Conservation (phyloP, 805 yeast species). For the Zygotorulaspora danielsina region DNA sequence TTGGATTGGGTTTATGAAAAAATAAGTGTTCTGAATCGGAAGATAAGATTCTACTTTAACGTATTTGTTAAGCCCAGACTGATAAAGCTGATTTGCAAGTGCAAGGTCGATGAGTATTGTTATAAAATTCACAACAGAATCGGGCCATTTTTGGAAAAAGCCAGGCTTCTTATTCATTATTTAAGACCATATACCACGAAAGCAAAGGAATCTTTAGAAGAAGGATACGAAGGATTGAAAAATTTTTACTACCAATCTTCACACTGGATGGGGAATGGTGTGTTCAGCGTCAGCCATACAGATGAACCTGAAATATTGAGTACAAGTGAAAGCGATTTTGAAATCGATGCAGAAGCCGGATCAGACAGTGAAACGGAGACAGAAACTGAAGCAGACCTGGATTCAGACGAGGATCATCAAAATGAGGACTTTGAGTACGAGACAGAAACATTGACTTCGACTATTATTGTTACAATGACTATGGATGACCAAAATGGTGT, state of each 20-base stretch:
- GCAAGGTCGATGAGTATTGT: slow-evolving; percentile 11
- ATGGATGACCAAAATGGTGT: slow-evolving; percentile 11
- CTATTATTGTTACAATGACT: slow-evolving; percentile 21
- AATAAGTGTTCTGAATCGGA: slow-evolving; percentile 4
- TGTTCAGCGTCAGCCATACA: slow-evolving; percentile 3
- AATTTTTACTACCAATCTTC: slow-evolving; percentile 6
- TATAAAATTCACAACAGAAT: slow-evolving; percentile 7
- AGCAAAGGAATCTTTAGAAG: slow-evolving; percentile 7
- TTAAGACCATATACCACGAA: slow-evolving; percentile 11
- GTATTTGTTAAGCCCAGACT: slow-evolving; percentile 13
- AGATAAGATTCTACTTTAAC: slow-evolving; percentile 12
- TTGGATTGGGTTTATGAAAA: slow-evolving; percentile 6
- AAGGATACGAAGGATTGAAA: slow-evolving; percentile 7
- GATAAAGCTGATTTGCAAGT: slow-evolving; percentile 3
- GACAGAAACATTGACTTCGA: slow-evolving; percentile 20
- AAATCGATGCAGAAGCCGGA: slow-evolving; percentile 4
- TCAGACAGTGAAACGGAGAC: neutral
- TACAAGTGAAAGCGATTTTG: slow-evolving; percentile 4
- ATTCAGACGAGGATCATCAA: slow-evolving; percentile 12
- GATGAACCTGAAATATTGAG: slow-evolving; percentile 1
- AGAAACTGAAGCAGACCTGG: slow-evolving; percentile 1
- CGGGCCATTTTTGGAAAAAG: slow-evolving; percentile 15
- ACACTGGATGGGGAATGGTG: slow-evolving; percentile 12
- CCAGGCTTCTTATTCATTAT: slow-evolving; percentile 13
- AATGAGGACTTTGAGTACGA: slow-evolving; percentile 13